Conservation (phyloP, 2,329 filamentous ascomycete species). For the Camptophora hylomeconis region DNA sequence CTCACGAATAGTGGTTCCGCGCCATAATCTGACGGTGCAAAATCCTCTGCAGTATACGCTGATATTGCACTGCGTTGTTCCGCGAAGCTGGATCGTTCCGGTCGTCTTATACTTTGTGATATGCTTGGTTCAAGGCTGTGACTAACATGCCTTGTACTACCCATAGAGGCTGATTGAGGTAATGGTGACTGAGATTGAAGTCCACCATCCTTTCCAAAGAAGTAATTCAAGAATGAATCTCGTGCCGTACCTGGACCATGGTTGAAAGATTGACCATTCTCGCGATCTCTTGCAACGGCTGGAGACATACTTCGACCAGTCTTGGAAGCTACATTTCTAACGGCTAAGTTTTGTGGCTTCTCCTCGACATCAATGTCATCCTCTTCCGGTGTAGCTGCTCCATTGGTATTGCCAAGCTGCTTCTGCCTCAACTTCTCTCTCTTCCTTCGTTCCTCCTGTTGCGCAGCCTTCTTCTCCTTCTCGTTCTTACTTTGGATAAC, state of each 20-base stretch:
- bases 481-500: conserved; percentile 94
- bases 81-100: conserved; percentile 29
- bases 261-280: conserved; percentile 52
- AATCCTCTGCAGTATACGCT: conserved; percentile 36
- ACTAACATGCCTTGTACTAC: conserved; percentile 54
- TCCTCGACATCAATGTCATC: conserved; percentile 54
- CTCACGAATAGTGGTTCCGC: conserved; percentile 37
- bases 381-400: conserved; percentile 52
- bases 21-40: conserved; percentile 25
- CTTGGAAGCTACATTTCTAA: conserved; percentile 47
- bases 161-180: conserved; percentile 25
- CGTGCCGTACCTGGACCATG: conserved; percentile 51
- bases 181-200: conserved; percentile 33
- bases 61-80: conserved; percentile 26
- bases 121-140: conserved; percentile 70
- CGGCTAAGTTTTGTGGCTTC: conserved; percentile 37
- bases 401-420: conserved; percentile 70
- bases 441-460: conserved; percentile 75
- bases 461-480: conserved; percentile 66
- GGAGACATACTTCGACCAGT: conserved; percentile 70
- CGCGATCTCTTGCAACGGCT: conserved; percentile 46
- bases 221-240: conserved; percentile 96
- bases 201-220: conserved; percentile 87
- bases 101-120: conserved; percentile 64
- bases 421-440: conserved; percentile 72